These are phyloP conservation scores for Grigorovia humatica DNA, from an alignment of 805 yeast genomes.

Conservation along the genomic window DNA sequence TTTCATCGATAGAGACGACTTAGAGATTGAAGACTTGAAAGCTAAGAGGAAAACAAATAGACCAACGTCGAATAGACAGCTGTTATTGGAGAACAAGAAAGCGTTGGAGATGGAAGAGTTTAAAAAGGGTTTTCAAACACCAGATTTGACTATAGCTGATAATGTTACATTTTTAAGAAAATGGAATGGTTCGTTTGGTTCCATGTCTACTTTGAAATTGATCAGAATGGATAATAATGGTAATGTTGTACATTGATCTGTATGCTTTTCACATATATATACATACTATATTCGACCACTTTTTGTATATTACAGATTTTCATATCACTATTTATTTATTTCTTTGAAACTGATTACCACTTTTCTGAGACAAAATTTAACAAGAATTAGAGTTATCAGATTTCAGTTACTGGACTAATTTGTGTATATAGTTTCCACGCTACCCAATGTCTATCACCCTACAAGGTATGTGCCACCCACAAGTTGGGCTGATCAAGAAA, in stretches of 20 bases:
- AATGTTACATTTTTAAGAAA: constrained; percentile 50
- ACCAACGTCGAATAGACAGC: constrained; percentile 67
- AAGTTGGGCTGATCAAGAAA: neutral
- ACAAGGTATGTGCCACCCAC: neutral
- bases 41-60: constrained; percentile 74
- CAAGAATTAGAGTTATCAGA: too few relatives aligned
- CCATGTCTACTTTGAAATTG: constrained; percentile 52
- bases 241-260: constrained; percentile 13
- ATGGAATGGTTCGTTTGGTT: constrained; percentile 83
- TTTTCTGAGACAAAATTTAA: too few relatives aligned
- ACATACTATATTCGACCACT: neutral
- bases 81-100: constrained; percentile 48
- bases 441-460: neutral
- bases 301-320: neutral
- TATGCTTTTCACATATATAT: neutral
- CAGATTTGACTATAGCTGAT: constrained; percentile 53
- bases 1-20: constrained; percentile 60
- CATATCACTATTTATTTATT: too few relatives aligned
- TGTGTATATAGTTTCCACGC: neutral
- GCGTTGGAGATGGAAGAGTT: constrained; percentile 55
- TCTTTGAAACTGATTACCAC: neutral
- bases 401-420: too few relatives aligned
- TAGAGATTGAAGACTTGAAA: constrained; percentile 56
- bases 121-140: constrained; percentile 58
- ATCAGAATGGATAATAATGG: constrained; percentile 26